Evolutionary conservation across 208 protist species (phyloP), one percentile per base, ranked within the genome.

Genomic region (Leptomonas seymouri): DNA sequence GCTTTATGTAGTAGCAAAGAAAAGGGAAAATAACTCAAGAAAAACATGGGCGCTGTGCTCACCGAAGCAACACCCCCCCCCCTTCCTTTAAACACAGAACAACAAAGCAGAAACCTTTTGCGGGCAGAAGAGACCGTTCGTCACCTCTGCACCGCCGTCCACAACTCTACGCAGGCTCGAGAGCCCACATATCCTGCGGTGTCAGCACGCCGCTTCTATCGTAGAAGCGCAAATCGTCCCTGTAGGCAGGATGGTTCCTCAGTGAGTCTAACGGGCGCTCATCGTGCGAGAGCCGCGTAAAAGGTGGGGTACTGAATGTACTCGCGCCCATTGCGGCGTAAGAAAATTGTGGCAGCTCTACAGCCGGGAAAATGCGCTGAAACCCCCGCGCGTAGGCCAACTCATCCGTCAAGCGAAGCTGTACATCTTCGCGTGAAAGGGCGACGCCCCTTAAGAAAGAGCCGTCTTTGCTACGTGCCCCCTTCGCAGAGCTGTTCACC

Each of bases 341-440:
- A 27, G 42, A 0, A 36, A 56, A 62, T 41, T 46, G 25, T 7
- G 15, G 41, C 36, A 31, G 36, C 57, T 51, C 36, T 42, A 70
- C 64, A 6, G 74, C 74, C 25, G 92, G 92, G 61, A 93, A 97
- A 12, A 97, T 89, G 42, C 89, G 87, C 28, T 86, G 76, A 51
- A 97, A 97, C 0, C 92, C 92, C 8, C 92, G 74, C 11, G 81
- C 78, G 64, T 89, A 91, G 23, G 55, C 42, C 5, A 86, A 61
- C 53, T 94, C 89, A 51, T 97, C 92, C 57, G 82, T 63, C 39
- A 97, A 61, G 15, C 75, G 71, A 27, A 78, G 61, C 44, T 54
- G 44, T 28, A 93, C 30, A n/a, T 97, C 89, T 27, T 84, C 72
- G 34, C 61, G 60, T 4, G 61, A 25, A 1, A 2, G 7, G 14